A percentile compares a stretch with the other conserved stretches of the same genome.
Conservation (phyloP, 768 basidiomycete species). For the Galerina sulciceps region DNA sequence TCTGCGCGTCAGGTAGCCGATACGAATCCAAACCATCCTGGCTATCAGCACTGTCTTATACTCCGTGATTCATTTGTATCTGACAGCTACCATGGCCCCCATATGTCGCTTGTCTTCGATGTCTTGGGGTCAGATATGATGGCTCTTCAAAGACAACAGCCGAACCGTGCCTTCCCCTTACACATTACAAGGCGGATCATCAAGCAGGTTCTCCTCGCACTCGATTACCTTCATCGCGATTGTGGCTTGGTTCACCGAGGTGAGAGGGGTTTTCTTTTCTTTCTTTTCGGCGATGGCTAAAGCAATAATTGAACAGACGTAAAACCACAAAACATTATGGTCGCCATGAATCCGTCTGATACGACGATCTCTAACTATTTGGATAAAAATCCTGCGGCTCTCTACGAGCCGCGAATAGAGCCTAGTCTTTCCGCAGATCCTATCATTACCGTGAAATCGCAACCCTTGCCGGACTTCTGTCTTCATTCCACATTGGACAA, state of each 20-base stretch:
- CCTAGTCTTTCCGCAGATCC: slow-evolving; percentile 1
- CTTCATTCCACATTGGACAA: slow-evolving; percentile 1
- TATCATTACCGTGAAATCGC: slow-evolving; percentile 1
- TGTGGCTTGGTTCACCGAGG: slow-evolving; percentile 15
- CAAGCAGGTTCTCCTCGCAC: slow-evolving; percentile 20
- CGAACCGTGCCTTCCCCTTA: not conserved
- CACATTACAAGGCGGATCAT: slow-evolving; percentile 16
- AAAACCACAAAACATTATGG: slow-evolving; percentile 3
- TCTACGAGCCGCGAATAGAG: not conserved
- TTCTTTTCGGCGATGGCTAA: not conserved
- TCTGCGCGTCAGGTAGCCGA: not conserved
- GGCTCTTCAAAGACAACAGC: not conserved
- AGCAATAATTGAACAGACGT: not conserved
- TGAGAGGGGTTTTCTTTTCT: not conserved
- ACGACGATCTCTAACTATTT: not conserved
- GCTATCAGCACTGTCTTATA: not conserved
- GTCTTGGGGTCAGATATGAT: not conserved
- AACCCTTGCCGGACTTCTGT: not conserved
- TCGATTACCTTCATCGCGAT: slow-evolving; percentile 21
- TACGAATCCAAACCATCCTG: not conserved
- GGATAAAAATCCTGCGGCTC: not conserved
- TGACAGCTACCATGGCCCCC: not conserved
- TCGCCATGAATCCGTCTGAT: not conserved
- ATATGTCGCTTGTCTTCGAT: not conserved
- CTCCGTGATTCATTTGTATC: not conserved